Conservation (phyloP, 768 basidiomycete genomes). For the Suillus placidus region DNA sequence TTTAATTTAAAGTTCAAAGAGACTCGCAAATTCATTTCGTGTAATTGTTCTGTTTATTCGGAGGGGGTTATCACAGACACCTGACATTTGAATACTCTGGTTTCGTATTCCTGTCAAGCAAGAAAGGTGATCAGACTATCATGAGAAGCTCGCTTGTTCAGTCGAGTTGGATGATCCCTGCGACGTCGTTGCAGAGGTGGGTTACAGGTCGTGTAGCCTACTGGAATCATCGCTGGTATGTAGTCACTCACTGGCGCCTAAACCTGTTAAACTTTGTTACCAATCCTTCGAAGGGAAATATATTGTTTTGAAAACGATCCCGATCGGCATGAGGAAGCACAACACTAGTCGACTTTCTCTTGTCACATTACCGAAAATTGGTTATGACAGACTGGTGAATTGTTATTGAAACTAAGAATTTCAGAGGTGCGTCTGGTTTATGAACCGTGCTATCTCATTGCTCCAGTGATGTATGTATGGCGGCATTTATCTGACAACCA, state of each 20-base stretch:
- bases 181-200: neutral
- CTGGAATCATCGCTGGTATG: neutral
- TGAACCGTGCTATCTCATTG: neutral
- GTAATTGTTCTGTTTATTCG: neutral
- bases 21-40: neutral
- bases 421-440: neutral
- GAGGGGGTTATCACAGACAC: neutral
- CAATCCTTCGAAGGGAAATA: neutral
- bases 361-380: neutral
- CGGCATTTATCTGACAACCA: neutral
- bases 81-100: neutral
- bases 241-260: neutral
- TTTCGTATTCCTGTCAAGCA: neutral
- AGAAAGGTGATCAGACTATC: neutral
- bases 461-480: neutral
- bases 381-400: neutral
- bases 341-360: neutral
- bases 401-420: neutral
- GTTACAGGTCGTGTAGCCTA: neutral
- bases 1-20: too few relatives aligned
- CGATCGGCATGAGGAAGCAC: neutral
- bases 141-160: neutral
- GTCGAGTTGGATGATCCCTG: neutral
- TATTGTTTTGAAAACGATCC: neutral
- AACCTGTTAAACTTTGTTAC: neutral